Evolutionary conservation across 139 green algal genomes (phyloP), one percentile per base, ranked within the genome.

Genomic region (Microglena sp.): DNA sequence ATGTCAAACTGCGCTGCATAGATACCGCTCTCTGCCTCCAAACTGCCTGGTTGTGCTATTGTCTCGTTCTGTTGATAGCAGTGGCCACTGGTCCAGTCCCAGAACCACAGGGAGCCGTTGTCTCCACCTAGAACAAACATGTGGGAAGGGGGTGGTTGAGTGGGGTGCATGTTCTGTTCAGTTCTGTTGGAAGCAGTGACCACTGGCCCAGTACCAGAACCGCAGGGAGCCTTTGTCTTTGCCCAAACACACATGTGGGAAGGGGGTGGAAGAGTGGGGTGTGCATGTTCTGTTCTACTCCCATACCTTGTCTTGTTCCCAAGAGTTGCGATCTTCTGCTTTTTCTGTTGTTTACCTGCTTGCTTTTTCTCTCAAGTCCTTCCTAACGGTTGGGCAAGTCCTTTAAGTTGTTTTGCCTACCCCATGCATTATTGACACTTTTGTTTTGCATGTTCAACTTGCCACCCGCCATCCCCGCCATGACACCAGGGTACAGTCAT

Each of bases 41-140:
- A 77, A 0, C 82, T 94, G 1, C 94, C 94, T 5, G 93, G 93
- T 77, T 98, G 93, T 57, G 91, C 86, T 24, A 89, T 72, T 4
- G 81, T 87, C 50, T 94, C 75, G 46, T 75, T 69, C 77, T 92
- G 70, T 76, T 99, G 93, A 69, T 96, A 99, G 71, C 77, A 86
- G 80, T 99, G 91, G 6, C 94, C 94, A 30, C 70, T 88, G 44
- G 81, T 83, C 88, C 89, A 99, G 83, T 99, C 94, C 87, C 91
- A 97, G 55, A 92, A 74, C 77, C 77, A 84, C 36, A 87, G 26
- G 36, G 67, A 78, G 60, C 79, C 76, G 62, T 84, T 77, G 65
- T 86, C 79, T 5, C 71, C 87, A 34, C 90, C 92, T 35, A 50
- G 29, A 32, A 57, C 6, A 21, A 64, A 44, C 26, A 66, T n/a